Percentiles rank a stretch among this genome's conserved stretches.
Evolutionary conservation across 2,329 filamentous ascomycete genomes (phyloP).

Genomic region (Verticillium nonalfalfae): DNA sequence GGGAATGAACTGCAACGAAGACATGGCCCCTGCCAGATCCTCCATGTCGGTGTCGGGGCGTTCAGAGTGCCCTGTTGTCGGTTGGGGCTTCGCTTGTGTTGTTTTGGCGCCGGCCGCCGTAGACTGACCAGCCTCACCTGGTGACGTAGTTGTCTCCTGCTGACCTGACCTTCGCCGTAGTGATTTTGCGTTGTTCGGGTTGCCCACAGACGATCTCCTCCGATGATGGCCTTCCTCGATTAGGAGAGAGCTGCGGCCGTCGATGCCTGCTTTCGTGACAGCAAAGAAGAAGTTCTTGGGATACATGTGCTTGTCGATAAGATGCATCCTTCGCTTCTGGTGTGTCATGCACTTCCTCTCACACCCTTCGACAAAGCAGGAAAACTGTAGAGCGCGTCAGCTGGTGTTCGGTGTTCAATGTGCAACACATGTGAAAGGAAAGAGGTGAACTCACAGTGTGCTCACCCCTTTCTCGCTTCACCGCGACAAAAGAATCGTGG

Average conservation of each 20-base stretch:
- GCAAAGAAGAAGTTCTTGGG: slow-evolving; percentile 84
- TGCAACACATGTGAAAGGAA: not conserved
- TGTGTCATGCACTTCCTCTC: slow-evolving; percentile 77
- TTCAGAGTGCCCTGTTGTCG: slow-evolving; percentile 2
- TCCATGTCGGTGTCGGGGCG: slow-evolving; percentile 50
- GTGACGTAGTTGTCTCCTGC: slow-evolving; percentile 12
- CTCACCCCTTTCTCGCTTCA: slow-evolving; percentile 72
- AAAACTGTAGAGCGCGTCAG: slow-evolving; percentile 48
- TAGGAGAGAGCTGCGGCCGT: slow-evolving; percentile 74
- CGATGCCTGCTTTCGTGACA: slow-evolving; percentile 84
- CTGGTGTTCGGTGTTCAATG: not conserved
- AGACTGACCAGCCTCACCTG: not conserved
- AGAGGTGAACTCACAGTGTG: slow-evolving; percentile 61
- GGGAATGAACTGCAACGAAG: slow-evolving; percentile 65
- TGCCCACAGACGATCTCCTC: slow-evolving; percentile 37
- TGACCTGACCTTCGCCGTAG: slow-evolving; percentile 25
- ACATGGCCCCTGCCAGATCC: slow-evolving; percentile 61
- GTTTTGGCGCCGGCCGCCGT: not conserved
- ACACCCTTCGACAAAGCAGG: slow-evolving; percentile 85
- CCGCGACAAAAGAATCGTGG: slow-evolving; percentile 73
- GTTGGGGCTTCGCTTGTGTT: not conserved
- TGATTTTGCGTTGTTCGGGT: slow-evolving; percentile 22
- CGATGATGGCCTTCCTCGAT: slow-evolving; percentile 46
- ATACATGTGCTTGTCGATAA: slow-evolving; percentile 92
- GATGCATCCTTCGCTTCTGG: slow-evolving; percentile 78